A percentile compares a stretch with the other conserved stretches of the same genome.
These are phyloP conservation scores for Skeletonema grethae DNA, from an alignment of 108 stramenopile genomes.

Conservation along the genomic window DNA sequence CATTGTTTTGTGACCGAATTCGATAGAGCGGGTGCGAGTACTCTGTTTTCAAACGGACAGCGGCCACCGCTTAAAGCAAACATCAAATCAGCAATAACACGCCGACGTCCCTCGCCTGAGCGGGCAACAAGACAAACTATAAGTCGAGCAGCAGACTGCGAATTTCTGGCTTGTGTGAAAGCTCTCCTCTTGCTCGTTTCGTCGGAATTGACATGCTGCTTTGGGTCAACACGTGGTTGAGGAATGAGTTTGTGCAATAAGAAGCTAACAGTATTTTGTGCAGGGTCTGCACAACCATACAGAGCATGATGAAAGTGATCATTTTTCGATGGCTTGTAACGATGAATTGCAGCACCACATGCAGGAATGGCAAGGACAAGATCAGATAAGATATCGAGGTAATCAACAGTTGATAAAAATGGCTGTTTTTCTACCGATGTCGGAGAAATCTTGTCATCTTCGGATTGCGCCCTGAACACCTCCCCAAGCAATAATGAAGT, in stretches of 20 bases:
- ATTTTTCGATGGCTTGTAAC: conserved; percentile 52
- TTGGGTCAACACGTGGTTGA: conserved; percentile 60
- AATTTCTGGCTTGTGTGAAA: conserved; percentile 51
- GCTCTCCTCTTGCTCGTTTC: conserved; percentile 26
- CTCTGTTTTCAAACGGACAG: conserved; percentile 18
- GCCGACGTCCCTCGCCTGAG: conserved; percentile 90
- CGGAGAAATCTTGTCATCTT: conserved; percentile 5
- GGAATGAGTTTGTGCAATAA: conserved; percentile 85
- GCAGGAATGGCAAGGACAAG: conserved; percentile 89
- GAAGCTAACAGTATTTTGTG: conserved; percentile 81
- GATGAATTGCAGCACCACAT: conserved; percentile 86
- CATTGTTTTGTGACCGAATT: neutral
- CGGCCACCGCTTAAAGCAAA: conserved; percentile 79
- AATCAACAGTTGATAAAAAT: conserved; percentile 71
- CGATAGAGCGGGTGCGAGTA: neutral
- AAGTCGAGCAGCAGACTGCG: conserved; percentile 74
- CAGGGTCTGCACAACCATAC: conserved; percentile 66
- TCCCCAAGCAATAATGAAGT: conserved; percentile 56
- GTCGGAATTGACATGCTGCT: neutral
- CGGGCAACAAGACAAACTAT: conserved; percentile 86
- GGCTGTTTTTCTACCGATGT: conserved; percentile 10
- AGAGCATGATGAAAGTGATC: conserved; percentile 67
- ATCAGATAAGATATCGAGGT: conserved; percentile 85
- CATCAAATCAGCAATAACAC: conserved; percentile 82
- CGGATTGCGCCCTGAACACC: conserved; percentile 24